phyloP scores from a whole-genome alignment of 106 monocot genomes.

The Gastrodia elata region DNA sequence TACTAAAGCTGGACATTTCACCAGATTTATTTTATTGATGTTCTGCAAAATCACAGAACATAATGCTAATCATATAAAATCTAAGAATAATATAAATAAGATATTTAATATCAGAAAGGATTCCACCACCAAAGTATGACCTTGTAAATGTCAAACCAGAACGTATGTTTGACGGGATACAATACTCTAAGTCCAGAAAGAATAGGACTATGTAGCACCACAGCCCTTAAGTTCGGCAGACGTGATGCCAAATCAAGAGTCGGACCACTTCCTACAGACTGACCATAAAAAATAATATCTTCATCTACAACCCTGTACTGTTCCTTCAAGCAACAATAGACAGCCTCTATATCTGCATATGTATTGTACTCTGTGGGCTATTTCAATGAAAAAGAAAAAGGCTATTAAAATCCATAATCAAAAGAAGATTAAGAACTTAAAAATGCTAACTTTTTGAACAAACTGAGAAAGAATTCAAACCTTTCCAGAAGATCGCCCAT shows the following conservation, averaged over 20 bases:
- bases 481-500: conserved; percentile 30
- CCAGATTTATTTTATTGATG: conserved; percentile 63
- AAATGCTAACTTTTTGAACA: background rate
- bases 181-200: conserved; percentile 72
- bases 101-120: background rate
- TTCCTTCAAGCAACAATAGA: conserved; percentile 51
- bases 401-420: background rate
- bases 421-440: background rate
- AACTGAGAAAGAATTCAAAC: background rate
- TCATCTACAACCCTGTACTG: conserved; percentile 44
- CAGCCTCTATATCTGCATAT: conserved; percentile 68
- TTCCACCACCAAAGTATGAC: conserved; percentile 16
- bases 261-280: conserved; percentile 83
- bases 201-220: conserved; percentile 72
- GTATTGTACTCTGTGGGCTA: conserved; percentile 64
- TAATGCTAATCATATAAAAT: background rate
- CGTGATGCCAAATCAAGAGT: conserved; percentile 69
- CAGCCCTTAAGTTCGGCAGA: conserved; percentile 45
- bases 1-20: conserved; percentile 65
- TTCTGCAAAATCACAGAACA: conserved; percentile 37
- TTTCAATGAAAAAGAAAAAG: conserved; percentile 12
- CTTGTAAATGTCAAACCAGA: conserved; percentile 90
- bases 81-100: conserved; percentile 1
- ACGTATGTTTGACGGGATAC: conserved; percentile 62
- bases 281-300: conserved; percentile 73